A percentile compares a stretch with the other conserved stretches of the same genome.
Evolutionary conservation across 73 alveolate species (phyloP).

Genomic region (Paramecium primaurelia): DNA sequence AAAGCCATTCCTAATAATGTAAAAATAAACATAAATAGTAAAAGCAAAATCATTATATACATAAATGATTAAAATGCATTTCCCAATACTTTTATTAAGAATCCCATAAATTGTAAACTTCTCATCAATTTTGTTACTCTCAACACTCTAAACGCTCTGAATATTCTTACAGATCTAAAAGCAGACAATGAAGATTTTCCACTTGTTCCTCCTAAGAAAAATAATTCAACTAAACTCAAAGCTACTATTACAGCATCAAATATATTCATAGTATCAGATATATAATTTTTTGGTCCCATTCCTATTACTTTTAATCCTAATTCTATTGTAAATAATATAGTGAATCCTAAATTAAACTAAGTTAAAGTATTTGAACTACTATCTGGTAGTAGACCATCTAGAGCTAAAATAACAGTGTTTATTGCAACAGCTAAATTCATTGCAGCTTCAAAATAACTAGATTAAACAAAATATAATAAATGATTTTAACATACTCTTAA

Average conservation of each 20-base stretch:
- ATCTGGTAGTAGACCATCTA: conserved; percentile 59
- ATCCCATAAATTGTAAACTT: conserved; percentile 75
- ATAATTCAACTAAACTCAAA: conserved; percentile 47
- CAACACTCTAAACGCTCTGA: conserved; percentile 82
- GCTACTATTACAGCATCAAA: conserved; percentile 57
- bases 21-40: conserved; percentile 76
- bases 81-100: conserved; percentile 71
- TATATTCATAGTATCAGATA: conserved; percentile 64
- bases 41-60: conserved; percentile 70
- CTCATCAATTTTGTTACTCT: conserved; percentile 82
- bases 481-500: not conserved
- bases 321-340: conserved; percentile 79
- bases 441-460: conserved; percentile 1
- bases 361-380: not conserved
- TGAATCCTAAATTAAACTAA: conserved; percentile 68
- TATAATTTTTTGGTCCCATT: conserved; percentile 67
- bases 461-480: not conserved
- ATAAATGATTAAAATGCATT: conserved; percentile 68
- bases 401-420: conserved; percentile 84
- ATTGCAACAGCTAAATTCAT: conserved; percentile 79
- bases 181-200: conserved; percentile 58
- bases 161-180: conserved; percentile 74
- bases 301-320: conserved; percentile 83
- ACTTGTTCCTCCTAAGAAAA: conserved; percentile 33
- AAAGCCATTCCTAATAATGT: conserved; percentile 82